A percentile compares a stretch with the other conserved stretches of the same genome.
Evolutionary conservation across 441 rosid genomes (phyloP).

Genomic region (Syzygium malaccense): DNA sequence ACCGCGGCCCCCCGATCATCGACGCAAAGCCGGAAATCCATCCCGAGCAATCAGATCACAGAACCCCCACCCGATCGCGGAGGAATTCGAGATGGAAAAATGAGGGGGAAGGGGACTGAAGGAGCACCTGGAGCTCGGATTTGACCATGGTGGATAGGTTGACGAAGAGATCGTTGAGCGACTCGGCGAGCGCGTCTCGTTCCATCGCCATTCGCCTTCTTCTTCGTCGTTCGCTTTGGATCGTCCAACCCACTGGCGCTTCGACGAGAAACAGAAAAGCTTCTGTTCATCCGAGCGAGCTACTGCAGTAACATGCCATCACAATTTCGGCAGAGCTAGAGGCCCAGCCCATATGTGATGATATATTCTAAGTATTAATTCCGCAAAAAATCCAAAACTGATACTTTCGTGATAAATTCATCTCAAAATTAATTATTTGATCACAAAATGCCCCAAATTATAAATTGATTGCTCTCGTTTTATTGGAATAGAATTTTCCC

Average conservation of each 20-base stretch:
- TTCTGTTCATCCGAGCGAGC: not conserved
- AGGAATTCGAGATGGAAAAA: not conserved
- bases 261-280: not conserved
- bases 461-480: accelerated
- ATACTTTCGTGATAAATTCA: too few relatives aligned
- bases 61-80: not conserved
- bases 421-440: too few relatives aligned
- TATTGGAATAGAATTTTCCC: not conserved
- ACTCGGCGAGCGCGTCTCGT: conserved; percentile 49
- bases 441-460: accelerated
- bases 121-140: conserved; percentile 67
- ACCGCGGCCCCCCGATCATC: not conserved
- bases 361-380: too few relatives aligned
- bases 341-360: not conserved
- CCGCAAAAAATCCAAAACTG: too few relatives aligned
- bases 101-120: not conserved
- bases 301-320: not conserved
- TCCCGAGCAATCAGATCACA: not conserved
- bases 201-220: not conserved
- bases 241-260: not conserved
- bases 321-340: not conserved
- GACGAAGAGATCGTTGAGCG: conserved; percentile 56
- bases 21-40: not conserved
- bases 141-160: conserved; percentile 67
- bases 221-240: not conserved